Evolutionary conservation across 192 early-diverging fungal genomes (phyloP).

Genomic region (Coemansia sp.): DNA sequence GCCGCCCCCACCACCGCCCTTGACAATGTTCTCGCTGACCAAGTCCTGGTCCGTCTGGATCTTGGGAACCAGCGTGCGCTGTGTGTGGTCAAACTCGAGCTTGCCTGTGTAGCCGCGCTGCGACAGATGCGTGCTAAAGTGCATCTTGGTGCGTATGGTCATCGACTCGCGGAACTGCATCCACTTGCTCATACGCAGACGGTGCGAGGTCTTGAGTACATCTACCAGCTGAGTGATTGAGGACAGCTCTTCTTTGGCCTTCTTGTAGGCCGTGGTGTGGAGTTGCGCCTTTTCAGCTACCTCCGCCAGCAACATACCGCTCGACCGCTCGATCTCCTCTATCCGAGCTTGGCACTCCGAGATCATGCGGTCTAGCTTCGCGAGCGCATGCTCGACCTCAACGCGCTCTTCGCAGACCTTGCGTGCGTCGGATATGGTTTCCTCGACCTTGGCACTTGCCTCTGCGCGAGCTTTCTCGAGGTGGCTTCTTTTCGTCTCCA

Average conservation of each 20-base stretch:
- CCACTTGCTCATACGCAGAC: conserved; percentile 66
- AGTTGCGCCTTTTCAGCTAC: conserved; percentile 60
- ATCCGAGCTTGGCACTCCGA: conserved; percentile 56
- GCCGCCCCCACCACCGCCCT: neutral
- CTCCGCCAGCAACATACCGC: conserved; percentile 64
- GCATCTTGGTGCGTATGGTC: conserved; percentile 67
- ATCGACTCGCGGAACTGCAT: conserved; percentile 74
- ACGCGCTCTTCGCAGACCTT: conserved; percentile 68
- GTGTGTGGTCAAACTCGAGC: conserved; percentile 74
- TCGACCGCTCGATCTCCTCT: conserved; percentile 62
- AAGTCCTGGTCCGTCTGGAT: conserved; percentile 60
- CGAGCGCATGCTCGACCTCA: conserved; percentile 39
- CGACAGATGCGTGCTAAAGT: conserved; percentile 74
- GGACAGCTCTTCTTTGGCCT: conserved; percentile 60
- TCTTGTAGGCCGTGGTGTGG: conserved; percentile 57
- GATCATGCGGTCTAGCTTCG: conserved; percentile 67
- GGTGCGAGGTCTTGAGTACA: conserved; percentile 61
- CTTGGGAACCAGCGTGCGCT: conserved; percentile 63
- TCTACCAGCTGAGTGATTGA: conserved; percentile 56
- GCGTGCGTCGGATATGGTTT: conserved; percentile 58
- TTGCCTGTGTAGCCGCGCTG: conserved; percentile 84
- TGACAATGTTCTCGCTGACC: conserved; percentile 24
- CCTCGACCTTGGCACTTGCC: conserved; percentile 37
- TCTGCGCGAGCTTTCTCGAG: conserved; percentile 31
- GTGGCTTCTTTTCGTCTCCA: conserved; percentile 31